phyloP scores from a whole-genome alignment of 306 rosid genomes.

The Gastrolobium bilobum region DNA sequence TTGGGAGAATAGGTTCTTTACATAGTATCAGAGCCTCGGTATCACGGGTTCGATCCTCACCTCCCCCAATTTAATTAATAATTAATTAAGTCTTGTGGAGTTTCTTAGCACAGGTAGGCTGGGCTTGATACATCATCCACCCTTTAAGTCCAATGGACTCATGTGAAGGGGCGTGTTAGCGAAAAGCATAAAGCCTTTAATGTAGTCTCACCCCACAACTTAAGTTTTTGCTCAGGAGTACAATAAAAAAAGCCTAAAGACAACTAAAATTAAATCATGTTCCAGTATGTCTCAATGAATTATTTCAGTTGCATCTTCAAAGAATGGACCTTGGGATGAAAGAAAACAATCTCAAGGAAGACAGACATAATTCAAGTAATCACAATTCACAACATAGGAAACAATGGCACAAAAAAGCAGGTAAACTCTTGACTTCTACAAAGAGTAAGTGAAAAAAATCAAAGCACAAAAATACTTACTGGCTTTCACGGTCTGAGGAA shows the following conservation, averaged over 20 bases:
- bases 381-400: slow-evolving; percentile 22
- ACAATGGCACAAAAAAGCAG: slow-evolving; percentile 24
- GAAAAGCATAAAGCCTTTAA: too few relatives aligned
- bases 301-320: slow-evolving; percentile 44
- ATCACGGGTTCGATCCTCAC: too few relatives aligned
- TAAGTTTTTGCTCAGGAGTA: slow-evolving; percentile 21
- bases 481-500: slow-evolving; percentile 98
- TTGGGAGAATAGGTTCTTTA: too few relatives aligned
- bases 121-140: too few relatives aligned
- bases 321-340: slow-evolving; percentile 38
- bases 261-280: slow-evolving; percentile 39
- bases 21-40: too few relatives aligned
- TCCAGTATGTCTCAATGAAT: slow-evolving; percentile 14
- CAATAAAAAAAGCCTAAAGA: slow-evolving; percentile 31
- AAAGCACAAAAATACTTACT: slow-evolving; percentile 65
- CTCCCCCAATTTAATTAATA: too few relatives aligned
- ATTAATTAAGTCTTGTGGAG: too few relatives aligned
- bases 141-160: too few relatives aligned
- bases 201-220: too few relatives aligned
- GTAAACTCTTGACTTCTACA: slow-evolving; percentile 31
- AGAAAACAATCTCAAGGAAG: slow-evolving; percentile 44
- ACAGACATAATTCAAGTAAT: slow-evolving; percentile 15
- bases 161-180: too few relatives aligned
- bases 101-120: too few relatives aligned
- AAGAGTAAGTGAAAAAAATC: slow-evolving; percentile 22